Evolutionary conservation across 2,329 filamentous ascomycete genomes (phyloP), one percentile per base, ranked within the genome.

Genomic region (Metarhizium humberi): DNA sequence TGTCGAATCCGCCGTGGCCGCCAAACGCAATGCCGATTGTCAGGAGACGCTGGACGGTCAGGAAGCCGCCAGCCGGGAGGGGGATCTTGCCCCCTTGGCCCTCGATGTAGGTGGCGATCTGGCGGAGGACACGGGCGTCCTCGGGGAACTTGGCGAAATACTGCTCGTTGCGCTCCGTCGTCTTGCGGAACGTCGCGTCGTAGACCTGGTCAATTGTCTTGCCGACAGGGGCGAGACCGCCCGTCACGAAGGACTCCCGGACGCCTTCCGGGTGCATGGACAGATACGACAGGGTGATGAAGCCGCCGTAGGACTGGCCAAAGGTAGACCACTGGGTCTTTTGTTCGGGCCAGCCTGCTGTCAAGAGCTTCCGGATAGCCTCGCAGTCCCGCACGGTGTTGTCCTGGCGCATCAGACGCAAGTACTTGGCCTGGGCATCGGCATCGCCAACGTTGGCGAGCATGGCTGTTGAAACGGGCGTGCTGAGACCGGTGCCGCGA

Each of bases 271-370:
- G 89, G 62, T 82, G 85, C 67, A 88, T 84, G 2, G 88, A 94
- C 16, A 97, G 79, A 69, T 96, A 97, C 7, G 87, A 92, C 38
- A 90, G 76, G 50, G 78, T 80, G 65, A 91, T 89, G 70, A 96
- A 96, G 1, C 92, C 92, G 43, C 92, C 92, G 69, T 95, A 97
- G 16, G 87, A 92, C 72, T 96, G 92, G 8, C 92, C 92, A 59
- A 95, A 86, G 34, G 94, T 80, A 56, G 85, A 87, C 92, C 92
- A 96, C 67, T 86, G 85, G 67, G 84, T 81, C 66, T 87, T 84
- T 50, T 86, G 81, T 25, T 80, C 75, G 0, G 87, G 84, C 63
- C 84, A 88, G 52, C 85, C 82, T 5, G 77, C 74, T 0, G 88
- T 94, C 54, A 97, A 75, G 43, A 79, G 86, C 63, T 84, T 80